Percentiles rank a stretch among this genome's conserved stretches.
These are phyloP conservation scores for Xerocomus potaroensis DNA, from an alignment of 768 basidiomycete genomes.

Conservation along the genomic window DNA sequence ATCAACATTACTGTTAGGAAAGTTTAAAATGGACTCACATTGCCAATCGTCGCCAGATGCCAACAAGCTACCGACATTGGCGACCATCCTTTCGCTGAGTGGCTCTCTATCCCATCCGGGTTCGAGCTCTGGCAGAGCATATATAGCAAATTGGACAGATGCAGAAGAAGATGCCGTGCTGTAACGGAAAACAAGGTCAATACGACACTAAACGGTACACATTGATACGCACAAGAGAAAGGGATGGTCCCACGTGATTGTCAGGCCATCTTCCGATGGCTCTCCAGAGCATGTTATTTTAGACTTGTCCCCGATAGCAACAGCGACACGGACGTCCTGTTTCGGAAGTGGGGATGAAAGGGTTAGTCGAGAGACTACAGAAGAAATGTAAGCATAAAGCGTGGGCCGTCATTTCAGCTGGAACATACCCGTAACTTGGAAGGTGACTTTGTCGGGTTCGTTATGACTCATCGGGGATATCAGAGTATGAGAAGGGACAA, in stretches of 20 bases:
- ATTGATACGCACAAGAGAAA: background rate
- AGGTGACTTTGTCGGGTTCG: background rate
- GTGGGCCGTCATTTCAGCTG: background rate
- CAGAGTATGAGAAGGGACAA: no score
- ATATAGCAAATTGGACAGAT: background rate
- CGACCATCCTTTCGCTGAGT: background rate
- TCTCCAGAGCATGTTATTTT: background rate
- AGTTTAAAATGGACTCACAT: background rate
- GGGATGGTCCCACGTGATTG: background rate
- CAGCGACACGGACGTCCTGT: background rate
- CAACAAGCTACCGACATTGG: background rate
- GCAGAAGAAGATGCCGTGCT: background rate
- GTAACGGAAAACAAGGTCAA: background rate
- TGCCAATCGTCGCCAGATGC: background rate
- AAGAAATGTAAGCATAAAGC: background rate
- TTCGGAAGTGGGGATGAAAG: background rate
- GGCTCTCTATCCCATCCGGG: background rate
- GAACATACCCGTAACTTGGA: background rate
- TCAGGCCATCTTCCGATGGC: background rate
- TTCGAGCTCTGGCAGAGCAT: background rate
- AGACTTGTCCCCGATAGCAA: background rate
- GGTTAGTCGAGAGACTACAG: background rate
- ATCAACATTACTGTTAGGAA: background rate
- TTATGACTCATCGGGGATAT: background rate
- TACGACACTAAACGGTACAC: background rate